Evolutionary conservation across 1,284 basidiomycete genomes (phyloP).

Genomic region (Ustanciosporium gigantosporum): DNA sequence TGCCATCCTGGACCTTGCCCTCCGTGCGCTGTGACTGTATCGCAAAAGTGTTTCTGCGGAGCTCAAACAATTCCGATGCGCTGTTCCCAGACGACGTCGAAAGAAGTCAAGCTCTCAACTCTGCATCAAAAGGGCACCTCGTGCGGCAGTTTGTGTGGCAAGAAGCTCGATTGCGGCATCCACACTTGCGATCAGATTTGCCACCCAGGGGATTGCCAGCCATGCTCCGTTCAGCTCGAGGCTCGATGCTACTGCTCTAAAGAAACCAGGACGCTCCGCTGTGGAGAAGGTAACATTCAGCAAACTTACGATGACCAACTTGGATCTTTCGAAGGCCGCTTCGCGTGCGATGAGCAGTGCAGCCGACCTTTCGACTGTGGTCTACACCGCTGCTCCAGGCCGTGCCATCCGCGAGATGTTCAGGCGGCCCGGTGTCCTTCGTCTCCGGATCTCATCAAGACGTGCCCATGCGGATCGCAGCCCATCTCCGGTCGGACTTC

Average conservation of each 20-base stretch:
- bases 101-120: conserved; percentile 17
- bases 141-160: conserved; percentile 49
- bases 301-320: conserved; percentile 16
- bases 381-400: conserved; percentile 41
- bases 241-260: conserved; percentile 55
- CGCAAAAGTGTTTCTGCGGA: conserved; percentile 57
- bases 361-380: conserved; percentile 49
- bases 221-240: conserved; percentile 33
- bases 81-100: conserved; percentile 50
- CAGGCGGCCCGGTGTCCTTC: conserved; percentile 39
- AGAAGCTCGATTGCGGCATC: conserved; percentile 48
- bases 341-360: conserved; percentile 43
- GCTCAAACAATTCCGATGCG: conserved; percentile 41
- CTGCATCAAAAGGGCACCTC: conserved; percentile 40
- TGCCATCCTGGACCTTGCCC: conserved; percentile 60
- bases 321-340: conserved; percentile 33
- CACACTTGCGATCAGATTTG: conserved; percentile 49
- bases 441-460: conserved; percentile 40
- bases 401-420: conserved; percentile 46
- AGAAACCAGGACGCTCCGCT: conserved; percentile 42
- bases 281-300: conserved; percentile 42
- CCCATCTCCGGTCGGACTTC: conserved; percentile 22
- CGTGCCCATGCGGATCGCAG: conserved; percentile 55
- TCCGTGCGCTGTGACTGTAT: conserved; percentile 54
- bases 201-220: conserved; percentile 49